phyloP scores from a whole-genome alignment of 306 rosid genomes.

The Rubus parviflorus region DNA sequence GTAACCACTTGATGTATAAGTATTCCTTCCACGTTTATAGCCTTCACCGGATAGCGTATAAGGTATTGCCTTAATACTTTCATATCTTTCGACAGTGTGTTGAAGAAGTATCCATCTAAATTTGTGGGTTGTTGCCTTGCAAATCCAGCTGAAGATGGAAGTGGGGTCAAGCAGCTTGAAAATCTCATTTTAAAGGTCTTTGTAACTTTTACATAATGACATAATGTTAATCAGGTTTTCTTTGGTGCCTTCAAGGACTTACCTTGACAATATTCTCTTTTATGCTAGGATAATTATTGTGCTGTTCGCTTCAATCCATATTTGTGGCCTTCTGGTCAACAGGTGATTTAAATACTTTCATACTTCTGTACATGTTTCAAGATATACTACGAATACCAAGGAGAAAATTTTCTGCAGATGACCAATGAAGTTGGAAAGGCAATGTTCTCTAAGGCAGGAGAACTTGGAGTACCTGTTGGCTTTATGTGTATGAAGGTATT shows the following conservation, averaged over 20 bases:
- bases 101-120: conserved; percentile 75
- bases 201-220: conserved; percentile 20
- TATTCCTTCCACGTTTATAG: not conserved
- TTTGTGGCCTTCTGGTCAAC: conserved; percentile 82
- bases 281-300: conserved; percentile 62
- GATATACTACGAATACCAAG: not conserved
- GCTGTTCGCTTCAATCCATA: conserved; percentile 93
- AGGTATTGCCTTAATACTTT: not conserved
- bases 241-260: conserved; percentile 1
- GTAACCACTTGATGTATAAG: not conserved
- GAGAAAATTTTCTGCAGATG: conserved; percentile 52
- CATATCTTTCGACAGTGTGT: conserved; percentile 53
- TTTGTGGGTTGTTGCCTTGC: conserved; percentile 94
- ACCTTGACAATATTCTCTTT: conserved; percentile 27
- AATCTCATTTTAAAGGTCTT: conserved; percentile 66
- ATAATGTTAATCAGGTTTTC: not conserved
- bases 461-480: conserved; percentile 77
- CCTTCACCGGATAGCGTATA: not conserved
- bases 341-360: conserved; percentile 37
- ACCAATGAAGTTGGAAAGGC: conserved; percentile 80
- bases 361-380: not conserved
- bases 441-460: conserved; percentile 72
- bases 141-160: conserved; percentile 80
- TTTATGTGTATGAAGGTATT: conserved; percentile 89
- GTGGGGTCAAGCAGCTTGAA: conserved; percentile 72